phyloP scores from a whole-genome alignment of 306 rosid species.

The Acmispon strigosus region DNA sequence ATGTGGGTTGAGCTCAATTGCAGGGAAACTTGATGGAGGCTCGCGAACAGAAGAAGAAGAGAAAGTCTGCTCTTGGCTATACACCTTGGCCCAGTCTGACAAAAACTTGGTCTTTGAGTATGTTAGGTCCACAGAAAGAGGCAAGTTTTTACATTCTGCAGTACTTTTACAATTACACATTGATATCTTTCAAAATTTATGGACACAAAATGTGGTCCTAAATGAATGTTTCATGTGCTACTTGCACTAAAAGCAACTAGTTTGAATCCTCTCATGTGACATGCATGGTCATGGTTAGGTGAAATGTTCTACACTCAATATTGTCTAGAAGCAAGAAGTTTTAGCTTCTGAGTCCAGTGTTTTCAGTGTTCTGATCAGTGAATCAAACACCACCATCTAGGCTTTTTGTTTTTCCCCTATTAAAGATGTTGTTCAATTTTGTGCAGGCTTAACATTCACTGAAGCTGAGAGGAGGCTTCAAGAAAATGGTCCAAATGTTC shows the following conservation, averaged over 20 bases:
- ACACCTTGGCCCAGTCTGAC: conserved; percentile 61
- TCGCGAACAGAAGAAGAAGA: conserved; percentile 67
- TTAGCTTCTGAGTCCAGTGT: not conserved
- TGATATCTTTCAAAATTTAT: not conserved
- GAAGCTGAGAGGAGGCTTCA: conserved; percentile 71
- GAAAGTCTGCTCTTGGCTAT: conserved; percentile 65
- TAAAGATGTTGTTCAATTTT: conserved; percentile 5
- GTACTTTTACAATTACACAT: not conserved
- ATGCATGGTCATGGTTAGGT: too few species aligned
- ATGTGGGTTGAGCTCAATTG: conserved; percentile 22
- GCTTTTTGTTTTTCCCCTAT: not conserved
- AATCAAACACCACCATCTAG: not conserved
- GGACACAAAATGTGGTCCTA: not conserved
- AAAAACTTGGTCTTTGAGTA: conserved; percentile 65
- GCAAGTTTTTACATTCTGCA: conserved; percentile 23
- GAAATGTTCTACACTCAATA: too few species aligned
- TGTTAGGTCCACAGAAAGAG: conserved; percentile 82
- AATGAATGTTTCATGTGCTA: not conserved
- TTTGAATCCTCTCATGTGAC: too few species aligned
- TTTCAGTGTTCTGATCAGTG: not conserved
- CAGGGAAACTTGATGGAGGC: conserved; percentile 62
- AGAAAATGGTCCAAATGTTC: conserved; percentile 77
- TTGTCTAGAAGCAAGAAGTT: too few species aligned
- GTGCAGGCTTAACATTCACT: conserved; percentile 65
- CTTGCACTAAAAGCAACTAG: not conserved